phyloP scores from a whole-genome alignment of 2,329 filamentous ascomycete genomes.

The Colletotrichum lupini region DNA sequence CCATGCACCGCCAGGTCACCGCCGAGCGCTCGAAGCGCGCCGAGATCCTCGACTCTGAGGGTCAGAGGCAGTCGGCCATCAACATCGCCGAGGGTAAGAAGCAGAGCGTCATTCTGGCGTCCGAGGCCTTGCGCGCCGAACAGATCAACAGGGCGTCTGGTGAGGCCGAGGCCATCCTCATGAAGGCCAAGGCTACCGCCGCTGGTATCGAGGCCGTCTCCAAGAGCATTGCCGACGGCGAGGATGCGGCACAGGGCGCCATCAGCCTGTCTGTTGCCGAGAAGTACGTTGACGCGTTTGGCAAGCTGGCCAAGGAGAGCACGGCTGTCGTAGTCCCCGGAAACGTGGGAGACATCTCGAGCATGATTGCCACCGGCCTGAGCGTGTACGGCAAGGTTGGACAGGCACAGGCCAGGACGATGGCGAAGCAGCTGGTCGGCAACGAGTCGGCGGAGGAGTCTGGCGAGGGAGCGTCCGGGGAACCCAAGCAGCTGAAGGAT shows the following conservation, averaged over 20 bases:
- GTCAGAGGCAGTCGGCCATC: conserved; percentile 96
- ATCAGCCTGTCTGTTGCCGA: conserved; percentile 91
- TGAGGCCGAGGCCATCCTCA: conserved; percentile 91
- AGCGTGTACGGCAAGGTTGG: conserved; percentile 95
- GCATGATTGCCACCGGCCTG: conserved; percentile 97
- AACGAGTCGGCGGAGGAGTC: conserved; percentile 37
- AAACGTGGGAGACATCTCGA: conserved; percentile 94
- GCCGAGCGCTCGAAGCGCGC: conserved; percentile 97
- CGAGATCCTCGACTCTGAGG: conserved; percentile 96
- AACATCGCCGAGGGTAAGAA: conserved; percentile 99
- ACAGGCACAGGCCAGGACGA: conserved; percentile 77
- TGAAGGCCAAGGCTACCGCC: conserved; percentile 89
- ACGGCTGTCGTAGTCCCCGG: conserved; percentile 96
- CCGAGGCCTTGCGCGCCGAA: conserved; percentile 89
- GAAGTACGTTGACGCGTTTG: conserved; percentile 97
- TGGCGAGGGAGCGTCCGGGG: conserved; percentile 30
- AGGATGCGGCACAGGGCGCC: conserved; percentile 81
- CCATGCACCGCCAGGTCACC: conserved; percentile 98
- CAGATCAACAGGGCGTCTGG: conserved; percentile 92
- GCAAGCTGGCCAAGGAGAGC: conserved; percentile 91
- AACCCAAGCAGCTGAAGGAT: conserved; percentile 48
- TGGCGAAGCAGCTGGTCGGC: conserved; percentile 62
- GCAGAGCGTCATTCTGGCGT: conserved; percentile 95
- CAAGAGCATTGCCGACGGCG: conserved; percentile 76
- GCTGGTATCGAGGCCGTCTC: conserved; percentile 89